phyloP scores from a whole-genome alignment of 768 basidiomycete genomes.

The Lactarius indigo region DNA sequence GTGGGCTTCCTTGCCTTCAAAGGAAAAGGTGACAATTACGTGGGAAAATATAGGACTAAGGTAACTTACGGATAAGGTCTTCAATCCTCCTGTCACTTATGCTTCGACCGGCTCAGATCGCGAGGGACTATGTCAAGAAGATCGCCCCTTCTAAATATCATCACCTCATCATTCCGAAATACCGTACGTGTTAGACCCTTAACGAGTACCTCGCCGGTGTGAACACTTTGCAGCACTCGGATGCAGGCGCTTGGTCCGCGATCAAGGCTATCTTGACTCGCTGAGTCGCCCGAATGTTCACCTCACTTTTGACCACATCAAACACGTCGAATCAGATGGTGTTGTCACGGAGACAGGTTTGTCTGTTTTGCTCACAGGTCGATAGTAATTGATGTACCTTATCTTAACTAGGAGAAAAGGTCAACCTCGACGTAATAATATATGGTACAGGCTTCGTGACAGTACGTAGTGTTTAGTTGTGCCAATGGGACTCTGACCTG shows the following conservation, averaged over 20 bases:
- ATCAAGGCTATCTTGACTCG: conserved; percentile 52
- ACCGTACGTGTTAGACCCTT: conserved; percentile 37
- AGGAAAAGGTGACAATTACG: conserved; percentile 12
- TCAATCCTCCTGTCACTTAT: background rate
- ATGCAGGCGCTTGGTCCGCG: conserved; percentile 59
- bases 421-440: conserved; percentile 53
- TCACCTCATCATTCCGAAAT: conserved; percentile 43
- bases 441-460: conserved; percentile 53
- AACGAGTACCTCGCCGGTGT: background rate
- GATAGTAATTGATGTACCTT: background rate
- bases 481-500: background rate
- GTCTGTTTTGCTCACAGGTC: background rate
- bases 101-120: conserved; percentile 30
- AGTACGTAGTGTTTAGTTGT: conserved; percentile 32
- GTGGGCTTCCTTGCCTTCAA: background rate
- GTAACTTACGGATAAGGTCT: background rate
- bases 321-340: conserved; percentile 45
- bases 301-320: conserved; percentile 47
- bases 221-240: conserved; percentile 41
- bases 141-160: conserved; percentile 37
- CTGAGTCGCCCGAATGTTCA: conserved; percentile 51
- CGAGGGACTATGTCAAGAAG: conserved; percentile 42
- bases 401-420: conserved; percentile 34
- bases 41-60: background rate
- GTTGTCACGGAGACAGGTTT: conserved; percentile 40